Conservation (phyloP, 768 basidiomycete genomes). For the Amanita thiersii region DNA sequence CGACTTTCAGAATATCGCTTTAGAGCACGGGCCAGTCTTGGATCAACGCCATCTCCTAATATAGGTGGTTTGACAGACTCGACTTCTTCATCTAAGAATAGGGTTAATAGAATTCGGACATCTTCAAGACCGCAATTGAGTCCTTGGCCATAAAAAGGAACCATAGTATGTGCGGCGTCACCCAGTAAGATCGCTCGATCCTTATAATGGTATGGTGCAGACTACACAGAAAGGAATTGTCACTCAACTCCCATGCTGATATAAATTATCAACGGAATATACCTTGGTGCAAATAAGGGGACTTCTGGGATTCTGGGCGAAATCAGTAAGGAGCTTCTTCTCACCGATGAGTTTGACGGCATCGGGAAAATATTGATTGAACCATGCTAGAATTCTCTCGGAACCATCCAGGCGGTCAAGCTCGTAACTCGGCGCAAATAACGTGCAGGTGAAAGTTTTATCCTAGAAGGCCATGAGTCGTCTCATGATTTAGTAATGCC, state of each 20-base stretch:
- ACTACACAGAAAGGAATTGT: too few relatives aligned
- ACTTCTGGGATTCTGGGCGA: slow-evolving; percentile 78
- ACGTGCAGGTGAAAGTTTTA: slow-evolving; percentile 93
- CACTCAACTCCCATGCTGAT: neutral
- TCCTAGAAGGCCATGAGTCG: slow-evolving; percentile 53
- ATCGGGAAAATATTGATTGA: slow-evolving; percentile 79
- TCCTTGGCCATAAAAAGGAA: slow-evolving; percentile 97
- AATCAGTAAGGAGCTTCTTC: slow-evolving; percentile 66
- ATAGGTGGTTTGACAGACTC: slow-evolving; percentile 30
- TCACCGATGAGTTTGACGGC: slow-evolving; percentile 83
- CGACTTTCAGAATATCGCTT: slow-evolving; percentile 73
- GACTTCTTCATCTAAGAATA: slow-evolving; percentile 68
- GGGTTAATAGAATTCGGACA: slow-evolving; percentile 76
- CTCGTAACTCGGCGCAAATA: slow-evolving; percentile 80
- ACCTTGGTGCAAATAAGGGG: slow-evolving; percentile 92
- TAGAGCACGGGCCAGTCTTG: slow-evolving; percentile 57
- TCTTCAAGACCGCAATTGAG: slow-evolving; percentile 98
- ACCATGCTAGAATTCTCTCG: slow-evolving; percentile 62
- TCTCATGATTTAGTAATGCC: slow-evolving; percentile 14
- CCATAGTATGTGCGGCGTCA: slow-evolving; percentile 97
- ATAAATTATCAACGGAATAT: slow-evolving; percentile 11
- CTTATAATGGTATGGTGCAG: slow-evolving; percentile 83
- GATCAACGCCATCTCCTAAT: slow-evolving; percentile 36
- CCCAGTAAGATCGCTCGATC: slow-evolving; percentile 85
- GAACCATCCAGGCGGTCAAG: slow-evolving; percentile 59